Conservation (phyloP, 305 asterid species). For the Fraxinus ornus region DNA sequence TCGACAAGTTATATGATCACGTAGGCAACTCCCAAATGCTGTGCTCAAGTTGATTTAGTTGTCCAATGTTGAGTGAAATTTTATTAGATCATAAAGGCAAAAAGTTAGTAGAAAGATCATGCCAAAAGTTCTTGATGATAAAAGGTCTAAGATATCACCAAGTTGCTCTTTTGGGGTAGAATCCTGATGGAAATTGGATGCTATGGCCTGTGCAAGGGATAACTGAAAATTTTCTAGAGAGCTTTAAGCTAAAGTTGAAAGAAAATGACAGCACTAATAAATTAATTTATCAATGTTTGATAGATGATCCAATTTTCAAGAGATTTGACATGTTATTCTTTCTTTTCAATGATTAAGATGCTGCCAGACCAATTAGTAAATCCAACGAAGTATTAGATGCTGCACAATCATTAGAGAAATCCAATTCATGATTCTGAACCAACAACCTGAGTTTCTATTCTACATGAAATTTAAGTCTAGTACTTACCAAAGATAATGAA, state of each 20-base stretch:
- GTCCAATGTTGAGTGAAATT: too few relatives aligned
- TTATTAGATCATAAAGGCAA: too few relatives aligned
- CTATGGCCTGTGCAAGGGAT: conserved; percentile 22
- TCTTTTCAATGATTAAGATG: conserved; percentile 14
- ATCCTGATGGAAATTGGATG: conserved; percentile 22
- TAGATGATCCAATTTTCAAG: neutral
- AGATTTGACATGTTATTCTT: conserved; percentile 39
- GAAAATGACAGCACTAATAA: conserved; percentile 17
- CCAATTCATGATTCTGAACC: too few relatives aligned
- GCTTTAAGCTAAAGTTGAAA: conserved; percentile 16
- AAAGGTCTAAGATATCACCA: neutral
- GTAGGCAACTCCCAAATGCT: neutral
- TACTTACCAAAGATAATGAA: too few relatives aligned
- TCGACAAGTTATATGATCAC: neutral
- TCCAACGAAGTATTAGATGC: conserved; percentile 44
- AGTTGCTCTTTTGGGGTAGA: conserved; percentile 9
- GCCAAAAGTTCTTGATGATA: conserved; percentile 12
- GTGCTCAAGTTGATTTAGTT: neutral
- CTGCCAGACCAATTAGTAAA: neutral
- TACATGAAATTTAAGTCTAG: too few relatives aligned
- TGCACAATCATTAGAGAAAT: neutral
- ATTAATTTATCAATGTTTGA: neutral
- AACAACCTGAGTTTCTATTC: too few relatives aligned
- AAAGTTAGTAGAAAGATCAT: neutral
- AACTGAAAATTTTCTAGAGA: conserved; percentile 13